Evolutionary conservation across 306 rosid species (phyloP), one percentile per base, ranked within the genome.

Genomic region (Castanopsis chinensis): DNA sequence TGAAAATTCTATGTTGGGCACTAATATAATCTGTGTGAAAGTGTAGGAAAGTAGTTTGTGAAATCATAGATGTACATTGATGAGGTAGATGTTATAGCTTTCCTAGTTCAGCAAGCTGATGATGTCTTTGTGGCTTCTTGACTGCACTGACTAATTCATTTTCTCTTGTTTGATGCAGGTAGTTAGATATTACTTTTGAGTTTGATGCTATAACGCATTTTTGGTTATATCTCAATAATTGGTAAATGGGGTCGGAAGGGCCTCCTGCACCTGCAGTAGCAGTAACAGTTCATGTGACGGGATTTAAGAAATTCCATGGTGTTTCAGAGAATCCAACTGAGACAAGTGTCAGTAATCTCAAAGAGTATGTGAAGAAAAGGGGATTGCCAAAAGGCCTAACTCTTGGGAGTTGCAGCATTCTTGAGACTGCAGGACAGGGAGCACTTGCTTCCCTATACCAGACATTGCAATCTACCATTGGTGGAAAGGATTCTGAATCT

Each of bases 291-390:
- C 88, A 92, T 83, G 88, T 92, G 58, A 94, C 97, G 8, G 99
- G 99, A 68, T 94, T 94, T 82, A 92, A 91, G 92, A 94, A 91
- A 88, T 94, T 94, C 86, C 97, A 94, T 65, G 97, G 99, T 75
- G 97, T 94, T 89, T 90, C 95, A 0, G 97, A 90, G 81, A 94
- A 92, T 83, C 99, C 99, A 4, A 94, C 99, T 0, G 97, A 92
- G 85, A 84, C 88, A 5, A 84, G 90, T 69, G 97, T 89, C 69
- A 80, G 65, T 81, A 89, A 90, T 33, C 89, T 95, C 75, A 63
- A 45, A 25, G 89, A 92, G 77, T 90, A n/a, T n/a, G 21, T 91
- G 90, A 87, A 76, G 76, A 91, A 91, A 79, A 84, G 83, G 78
- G 97, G 98, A 56, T 85, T 88, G 27, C 97, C 97, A 14, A 90